phyloP scores from a whole-genome alignment of 2,329 filamentous ascomycete genomes.

The Aureobasidium sp. region DNA sequence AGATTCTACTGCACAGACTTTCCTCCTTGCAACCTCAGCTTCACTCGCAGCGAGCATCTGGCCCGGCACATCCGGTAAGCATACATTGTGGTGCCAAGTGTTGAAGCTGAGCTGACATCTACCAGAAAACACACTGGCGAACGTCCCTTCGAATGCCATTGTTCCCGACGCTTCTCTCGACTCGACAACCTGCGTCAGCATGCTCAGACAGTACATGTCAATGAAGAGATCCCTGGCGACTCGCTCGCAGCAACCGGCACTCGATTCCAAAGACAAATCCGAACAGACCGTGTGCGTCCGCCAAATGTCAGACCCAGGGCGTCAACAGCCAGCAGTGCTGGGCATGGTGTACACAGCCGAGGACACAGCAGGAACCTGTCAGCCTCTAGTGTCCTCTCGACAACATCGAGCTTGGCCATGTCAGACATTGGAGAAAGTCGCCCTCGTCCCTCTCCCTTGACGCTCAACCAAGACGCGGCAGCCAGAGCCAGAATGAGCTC shows the following conservation, averaged over 20 bases:
- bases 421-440: constrained; percentile 53
- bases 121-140: constrained; percentile 91
- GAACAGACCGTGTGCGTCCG: constrained; percentile 75
- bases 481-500: constrained; percentile 57
- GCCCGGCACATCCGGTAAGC: constrained; percentile 83
- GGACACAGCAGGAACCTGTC: constrained; percentile 83
- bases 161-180: constrained; percentile 83
- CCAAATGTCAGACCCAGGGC: constrained; percentile 66
- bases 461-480: constrained; percentile 66
- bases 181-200: constrained; percentile 88
- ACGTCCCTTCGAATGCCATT: constrained; percentile 93
- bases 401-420: constrained; percentile 61
- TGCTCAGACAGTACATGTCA: constrained; percentile 94
- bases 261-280: constrained; percentile 83
- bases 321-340: constrained; percentile 65
- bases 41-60: constrained; percentile 91
- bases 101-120: constrained; percentile 7
- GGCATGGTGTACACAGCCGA: constrained; percentile 54
- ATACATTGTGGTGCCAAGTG: too few relatives aligned
- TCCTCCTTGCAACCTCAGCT: constrained; percentile 87
- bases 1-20: constrained; percentile 95
- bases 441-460: constrained; percentile 70
- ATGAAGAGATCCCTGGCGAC: constrained; percentile 91
- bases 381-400: constrained; percentile 76
- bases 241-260: constrained; percentile 90